Base-by-base conservation (phyloP, 1,284 basidiomycete species). In the Cryptococcus sp. region DNA sequence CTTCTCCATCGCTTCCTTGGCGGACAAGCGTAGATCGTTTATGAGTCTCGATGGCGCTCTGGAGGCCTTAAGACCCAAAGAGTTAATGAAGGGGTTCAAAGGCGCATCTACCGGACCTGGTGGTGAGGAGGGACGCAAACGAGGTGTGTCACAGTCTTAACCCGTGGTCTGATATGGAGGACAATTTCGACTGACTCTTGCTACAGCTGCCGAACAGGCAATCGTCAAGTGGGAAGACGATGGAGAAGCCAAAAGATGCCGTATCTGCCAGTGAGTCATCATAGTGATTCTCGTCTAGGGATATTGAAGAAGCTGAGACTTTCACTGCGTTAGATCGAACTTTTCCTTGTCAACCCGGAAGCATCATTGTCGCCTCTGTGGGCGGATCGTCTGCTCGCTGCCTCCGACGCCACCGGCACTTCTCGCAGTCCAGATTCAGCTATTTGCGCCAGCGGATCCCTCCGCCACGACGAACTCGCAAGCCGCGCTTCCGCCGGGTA, bases 221-320 rank as follows among this genome's bases (percentile, higher is more conserved):
- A 94, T 99, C 67, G 93, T 97, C 3, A 92, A 93, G 15, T 99
- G 95, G 95, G 87, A 97, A 75, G 87, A 90, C 41, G 95, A 97
- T 71, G 81, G 83, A 0, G 74, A 82, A 11, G 90, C 87, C 0
- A 85, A 84, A 35, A 86, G 86, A 56, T 98, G 94, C 80, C 88
- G 90, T 1, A 81, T 94, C 62, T 99, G 95, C 85, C 77, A 79
- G 91, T 91, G 74, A 74, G 89, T 83, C 16, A 17, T 42, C 13
- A 27, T 40, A 22, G 20, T 39, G 53, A 44, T 40, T 27, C 39
- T 40, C 60, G 47, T 41, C 45, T 20, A 46, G 17, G 17, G 13
- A 35, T 35, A 13, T 5, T 35, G 31, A 10, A 35, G 27, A 8
- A 23, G 6, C 42, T 57, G 19, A 54, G 35, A 16, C 39, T 40